Evolutionary conservation across 1,139 yeast genomes (phyloP), one percentile per base, ranked within the genome.

Genomic region (Geotrichum phurueaensis): DNA sequence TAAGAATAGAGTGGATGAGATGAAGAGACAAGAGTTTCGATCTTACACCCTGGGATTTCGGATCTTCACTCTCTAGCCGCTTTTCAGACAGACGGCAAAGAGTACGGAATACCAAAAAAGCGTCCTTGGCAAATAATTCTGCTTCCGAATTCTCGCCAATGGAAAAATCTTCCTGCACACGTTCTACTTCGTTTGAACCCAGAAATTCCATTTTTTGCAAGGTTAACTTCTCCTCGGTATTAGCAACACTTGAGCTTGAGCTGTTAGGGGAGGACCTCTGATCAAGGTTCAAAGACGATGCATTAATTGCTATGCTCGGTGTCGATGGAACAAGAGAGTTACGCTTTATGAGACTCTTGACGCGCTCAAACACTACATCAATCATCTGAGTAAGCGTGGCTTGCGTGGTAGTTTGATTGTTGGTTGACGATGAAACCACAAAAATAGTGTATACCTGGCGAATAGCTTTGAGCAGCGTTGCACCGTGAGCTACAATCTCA

Each of bases 361-460:
- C 89, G 65, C 96, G 81, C 65, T 87, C 95, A 74, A 90, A 94
- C n/a, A 91, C 86, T 2, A 89, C 85, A 62, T 87, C 85, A 43
- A 94, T 90, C 69, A 92, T 89, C 74, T 95, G 99, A 2, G 96
- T 89, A 65, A 95, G 79, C 10, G 95, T 87, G 1, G 97, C 98
- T 75, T 95, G 99, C 0, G 99, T 98, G 63, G 92, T 86, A 0
- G 94, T 89, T 74, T 94, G 99, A 70, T 91, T 94, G 31, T 89
- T 78, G 3, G 94, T 83, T 22, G 87, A 85, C 64, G 88, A 79
- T 0, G 97, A 90, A 63, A 90, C 81, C 52, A 94, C 87, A 70
- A 94, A 95, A 39, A 95, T 89, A 71, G 91, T 92, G 76, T 94
- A 94, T 23, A 94, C 89, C 70, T 90, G 97, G 71, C 99, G 83